These are phyloP conservation scores for Cryptococcus wingfieldii DNA, from an alignment of 1,284 basidiomycete species.

Conservation along the genomic window DNA sequence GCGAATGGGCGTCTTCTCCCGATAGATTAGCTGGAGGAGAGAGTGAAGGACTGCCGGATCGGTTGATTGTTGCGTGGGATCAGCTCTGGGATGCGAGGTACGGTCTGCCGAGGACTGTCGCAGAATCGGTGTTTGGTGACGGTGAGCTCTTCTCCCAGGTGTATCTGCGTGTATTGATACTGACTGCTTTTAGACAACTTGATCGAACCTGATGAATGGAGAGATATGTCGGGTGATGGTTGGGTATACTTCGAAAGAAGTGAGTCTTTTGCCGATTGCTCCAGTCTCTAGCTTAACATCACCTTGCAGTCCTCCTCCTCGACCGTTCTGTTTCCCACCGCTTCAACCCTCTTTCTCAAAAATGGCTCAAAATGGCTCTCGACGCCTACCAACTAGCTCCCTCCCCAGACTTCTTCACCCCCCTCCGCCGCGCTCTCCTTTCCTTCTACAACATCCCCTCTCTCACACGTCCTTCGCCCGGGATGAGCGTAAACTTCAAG, in stretches of 20 bases:
- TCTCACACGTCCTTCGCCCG: background rate
- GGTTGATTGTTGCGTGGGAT: constrained; percentile 19
- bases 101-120: constrained; percentile 16
- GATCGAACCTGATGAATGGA: constrained; percentile 11
- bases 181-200: background rate
- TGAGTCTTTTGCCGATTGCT: constrained; percentile 2
- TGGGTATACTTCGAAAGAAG: constrained; percentile 18
- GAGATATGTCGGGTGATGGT: background rate
- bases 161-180: background rate
- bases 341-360: constrained; percentile 10
- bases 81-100: constrained; percentile 16
- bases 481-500: background rate
- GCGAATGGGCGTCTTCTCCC: background rate
- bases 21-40: background rate
- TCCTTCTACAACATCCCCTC: constrained; percentile 2
- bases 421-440: background rate
- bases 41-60: constrained; percentile 3
- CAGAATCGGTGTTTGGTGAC: constrained; percentile 12
- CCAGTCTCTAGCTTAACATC: background rate
- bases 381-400: constrained; percentile 14
- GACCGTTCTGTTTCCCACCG: constrained; percentile 26
- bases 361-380: constrained; percentile 32
- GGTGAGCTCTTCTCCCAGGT: constrained; percentile 4
- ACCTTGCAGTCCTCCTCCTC: constrained; percentile 18
- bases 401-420: constrained; percentile 1